Percentiles rank a stretch among this genome's conserved stretches.
Evolutionary conservation across 1,284 basidiomycete species (phyloP).

Genomic region (Pascua guehoae): DNA sequence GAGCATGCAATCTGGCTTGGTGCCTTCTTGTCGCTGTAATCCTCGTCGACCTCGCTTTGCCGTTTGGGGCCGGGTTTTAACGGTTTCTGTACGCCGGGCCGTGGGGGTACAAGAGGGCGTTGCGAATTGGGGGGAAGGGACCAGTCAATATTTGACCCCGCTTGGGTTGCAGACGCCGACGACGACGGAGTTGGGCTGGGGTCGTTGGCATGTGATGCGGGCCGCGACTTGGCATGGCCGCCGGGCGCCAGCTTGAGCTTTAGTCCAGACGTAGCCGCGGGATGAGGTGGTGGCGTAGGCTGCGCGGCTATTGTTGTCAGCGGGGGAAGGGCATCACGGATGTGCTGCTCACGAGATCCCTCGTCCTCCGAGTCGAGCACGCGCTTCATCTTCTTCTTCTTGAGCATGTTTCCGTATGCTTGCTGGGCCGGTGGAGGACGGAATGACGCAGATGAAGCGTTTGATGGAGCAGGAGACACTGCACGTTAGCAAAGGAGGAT

Average conservation of each 20-base stretch:
- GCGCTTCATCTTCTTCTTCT: conserved; percentile 81
- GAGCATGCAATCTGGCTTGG: conserved; percentile 55
- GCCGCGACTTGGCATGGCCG: conserved; percentile 27
- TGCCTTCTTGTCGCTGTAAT: conserved; percentile 75
- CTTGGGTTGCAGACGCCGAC: conserved; percentile 27
- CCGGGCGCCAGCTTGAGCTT: conserved; percentile 37
- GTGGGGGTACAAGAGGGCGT: conserved; percentile 58
- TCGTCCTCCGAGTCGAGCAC: conserved; percentile 67
- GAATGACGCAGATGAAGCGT: conserved; percentile 35
- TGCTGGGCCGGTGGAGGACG: conserved; percentile 19
- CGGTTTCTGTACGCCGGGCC: conserved; percentile 63
- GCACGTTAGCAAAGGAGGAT: conserved; percentile 9
- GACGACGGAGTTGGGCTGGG: conserved; percentile 50
- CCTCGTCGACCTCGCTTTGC: conserved; percentile 74
- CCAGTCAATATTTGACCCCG: conserved; percentile 43
- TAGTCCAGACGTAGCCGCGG: conserved; percentile 34
- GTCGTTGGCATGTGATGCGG: conserved; percentile 25
- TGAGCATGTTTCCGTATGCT: conserved; percentile 55
- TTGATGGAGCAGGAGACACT: conserved; percentile 42
- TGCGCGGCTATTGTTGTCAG: conserved; percentile 28
- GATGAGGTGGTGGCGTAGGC: conserved; percentile 46
- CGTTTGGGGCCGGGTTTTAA: conserved; percentile 74
- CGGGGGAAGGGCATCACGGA: not conserved
- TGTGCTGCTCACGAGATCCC: conserved; percentile 56
- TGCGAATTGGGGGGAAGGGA: conserved; percentile 31